phyloP scores from a whole-genome alignment of 2,329 filamentous ascomycete genomes.

The Chrysosporium queenslandicum region DNA sequence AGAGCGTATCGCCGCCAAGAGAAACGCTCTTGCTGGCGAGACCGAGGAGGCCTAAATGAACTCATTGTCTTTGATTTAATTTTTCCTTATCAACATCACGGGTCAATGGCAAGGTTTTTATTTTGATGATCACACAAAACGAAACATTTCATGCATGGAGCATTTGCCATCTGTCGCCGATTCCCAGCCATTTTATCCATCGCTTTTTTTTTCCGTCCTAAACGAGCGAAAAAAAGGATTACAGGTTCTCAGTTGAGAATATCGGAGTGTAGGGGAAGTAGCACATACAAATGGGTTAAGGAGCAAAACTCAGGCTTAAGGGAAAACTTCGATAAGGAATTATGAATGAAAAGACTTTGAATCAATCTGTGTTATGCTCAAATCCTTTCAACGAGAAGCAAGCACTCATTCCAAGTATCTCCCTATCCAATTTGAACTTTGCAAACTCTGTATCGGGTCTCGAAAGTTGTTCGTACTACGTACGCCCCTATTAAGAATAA shows the following conservation, averaged over 20 bases:
- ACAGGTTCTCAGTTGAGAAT: conserved; percentile 6
- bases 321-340: conserved; percentile 7
- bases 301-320: conserved; percentile 4
- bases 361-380: background rate
- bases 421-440: too few species aligned
- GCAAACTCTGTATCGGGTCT: too few species aligned
- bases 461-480: too few species aligned
- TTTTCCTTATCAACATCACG: conserved; percentile 14
- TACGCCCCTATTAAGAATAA: too few species aligned
- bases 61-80: conserved; percentile 14
- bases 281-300: background rate
- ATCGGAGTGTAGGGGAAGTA: conserved; percentile 1
- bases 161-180: conserved; percentile 5
- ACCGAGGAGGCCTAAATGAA: conserved; percentile 23
- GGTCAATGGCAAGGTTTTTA: conserved; percentile 15
- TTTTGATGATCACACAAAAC: conserved; percentile 16
- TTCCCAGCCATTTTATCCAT: conserved; percentile 7
- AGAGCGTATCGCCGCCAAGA: conserved; percentile 86
- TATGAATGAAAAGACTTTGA: conserved; percentile 11
- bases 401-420: too few species aligned
- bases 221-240: conserved; percentile 1
- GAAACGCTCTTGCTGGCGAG: conserved; percentile 71
- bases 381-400: too few species aligned
- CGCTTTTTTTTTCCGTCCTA: background rate
- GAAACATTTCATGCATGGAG: conserved; percentile 12